A percentile compares a stretch with the other conserved stretches of the same genome.
phyloP scores from a whole-genome alignment of 176 grass and related monocot genomes.

The Coix lacrymajobi region DNA sequence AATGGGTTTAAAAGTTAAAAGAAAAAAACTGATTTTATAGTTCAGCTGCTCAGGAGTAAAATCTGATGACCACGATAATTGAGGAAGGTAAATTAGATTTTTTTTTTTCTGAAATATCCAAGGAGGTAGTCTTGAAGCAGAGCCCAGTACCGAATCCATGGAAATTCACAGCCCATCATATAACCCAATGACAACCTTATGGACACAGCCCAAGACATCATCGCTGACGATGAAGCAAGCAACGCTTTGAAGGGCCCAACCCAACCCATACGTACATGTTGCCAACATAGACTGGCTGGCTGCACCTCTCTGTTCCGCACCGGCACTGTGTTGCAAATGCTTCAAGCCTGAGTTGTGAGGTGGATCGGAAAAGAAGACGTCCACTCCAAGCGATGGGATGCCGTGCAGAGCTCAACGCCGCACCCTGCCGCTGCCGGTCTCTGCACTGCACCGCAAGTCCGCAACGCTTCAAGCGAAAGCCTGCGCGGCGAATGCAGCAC shows the following conservation, averaged over 20 bases:
- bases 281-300: neutral
- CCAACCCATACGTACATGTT: neutral
- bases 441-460: neutral
- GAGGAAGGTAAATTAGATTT: no score
- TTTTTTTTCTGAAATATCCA: no score
- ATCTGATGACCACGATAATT: no score
- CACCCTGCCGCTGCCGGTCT: neutral
- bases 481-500: neutral
- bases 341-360: slow-evolving; percentile 6
- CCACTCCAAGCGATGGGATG: slow-evolving; percentile 28
- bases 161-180: neutral
- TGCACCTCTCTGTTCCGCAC: neutral
- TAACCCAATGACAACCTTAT: neutral
- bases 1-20: no score
- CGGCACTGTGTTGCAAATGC: neutral
- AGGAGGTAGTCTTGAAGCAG: no score
- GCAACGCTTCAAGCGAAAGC: slow-evolving; percentile 29
- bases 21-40: no score
- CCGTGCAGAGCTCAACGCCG: neutral
- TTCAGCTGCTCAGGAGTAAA: no score
- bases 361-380: slow-evolving; percentile 6
- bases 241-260: no score
- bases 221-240: neutral
- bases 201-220: neutral
- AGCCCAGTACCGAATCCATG: neutral